Percentiles rank a stretch among this genome's conserved stretches.
Conservation (phyloP, 2,329 filamentous ascomycete genomes). For the Tolypocladium sp. region DNA sequence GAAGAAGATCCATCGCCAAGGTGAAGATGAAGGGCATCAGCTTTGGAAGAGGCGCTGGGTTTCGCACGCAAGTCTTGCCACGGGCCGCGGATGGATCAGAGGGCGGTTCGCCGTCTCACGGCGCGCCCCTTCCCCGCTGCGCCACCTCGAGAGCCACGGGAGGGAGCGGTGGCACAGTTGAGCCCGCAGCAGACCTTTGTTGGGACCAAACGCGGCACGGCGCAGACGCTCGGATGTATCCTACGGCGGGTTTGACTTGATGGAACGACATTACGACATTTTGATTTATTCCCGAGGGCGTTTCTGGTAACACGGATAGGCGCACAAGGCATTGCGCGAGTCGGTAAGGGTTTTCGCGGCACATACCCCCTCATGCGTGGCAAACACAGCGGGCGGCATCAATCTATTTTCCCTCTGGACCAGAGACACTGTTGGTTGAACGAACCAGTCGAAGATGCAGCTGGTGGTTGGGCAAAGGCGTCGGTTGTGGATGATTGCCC, state of each 20-base stretch:
- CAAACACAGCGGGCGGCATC: not conserved
- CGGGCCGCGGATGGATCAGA: not conserved
- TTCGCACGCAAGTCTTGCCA: not conserved
- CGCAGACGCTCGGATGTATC: not conserved
- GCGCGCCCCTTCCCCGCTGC: not conserved
- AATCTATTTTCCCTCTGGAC: not conserved
- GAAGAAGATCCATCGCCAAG: slow-evolving; percentile 53
- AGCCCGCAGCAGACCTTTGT: not conserved
- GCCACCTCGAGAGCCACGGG: not conserved
- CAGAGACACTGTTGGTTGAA: not conserved
- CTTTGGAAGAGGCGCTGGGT: not conserved
- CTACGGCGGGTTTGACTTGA: not conserved
- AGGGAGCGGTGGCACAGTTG: not conserved
- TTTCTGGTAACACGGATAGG: not conserved
- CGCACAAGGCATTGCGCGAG: not conserved
- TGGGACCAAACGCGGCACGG: not conserved
- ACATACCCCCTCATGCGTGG: not conserved
- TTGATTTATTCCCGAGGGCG: not conserved
- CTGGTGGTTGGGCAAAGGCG: not conserved
- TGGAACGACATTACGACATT: slow-evolving; percentile 2
- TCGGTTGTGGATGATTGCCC: not conserved
- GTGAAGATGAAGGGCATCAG: slow-evolving; percentile 8
- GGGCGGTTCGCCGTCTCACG: not conserved
- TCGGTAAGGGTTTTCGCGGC: not conserved
- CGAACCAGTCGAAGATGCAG: not conserved